Evolutionary conservation across 495 filamentous ascomycete genomes (phyloP), one percentile per base, ranked within the genome.

Genomic region (Penicillium goetzii): DNA sequence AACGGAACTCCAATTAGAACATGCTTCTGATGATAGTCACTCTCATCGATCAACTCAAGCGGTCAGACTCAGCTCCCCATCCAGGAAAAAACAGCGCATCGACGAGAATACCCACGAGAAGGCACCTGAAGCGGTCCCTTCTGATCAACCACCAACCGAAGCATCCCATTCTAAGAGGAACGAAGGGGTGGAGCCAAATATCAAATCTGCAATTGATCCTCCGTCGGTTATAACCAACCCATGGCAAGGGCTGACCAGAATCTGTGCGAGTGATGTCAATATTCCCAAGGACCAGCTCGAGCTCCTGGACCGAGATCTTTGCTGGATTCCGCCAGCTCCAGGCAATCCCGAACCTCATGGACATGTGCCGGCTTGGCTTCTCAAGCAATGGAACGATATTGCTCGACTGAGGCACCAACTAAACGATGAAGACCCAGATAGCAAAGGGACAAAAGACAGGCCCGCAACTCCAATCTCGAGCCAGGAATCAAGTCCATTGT

Each of bases 241-340:
- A 7, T 81, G 78, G 80, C 47, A 72, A 52, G 73, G 77, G 43
- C 73, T 80, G 72, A 69, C 60, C 36, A 60, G 60, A 41, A 80
- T 88, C 50, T 72, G 74, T 25, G 70, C 65, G 23, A 70, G 70
- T 51, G 81, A 88, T 64, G 72, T 86, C 28, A 76, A 62, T 34
- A 85, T 92, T 50, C 83, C 85, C 7, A 80, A 74, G 36, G 82
- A 86, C 17, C 92, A 96, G 68, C 73, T 76, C 53, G 67, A 77
- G 21, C 70, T 93, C 19, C 71, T 96, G 4, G 79, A 85, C 17
- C 69, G 74, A 3, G 61, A 71, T 17, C 77, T 84, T n/a, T 79
- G 67, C 69, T 83, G 75, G 74, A 65, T 82, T 34, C 81, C 80
- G 30, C 72, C 78, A 21, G 49, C 59, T 15, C 43, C 72, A 8